Conservation (phyloP, 331 rosid genomes). For the Malus hybrid region DNA sequence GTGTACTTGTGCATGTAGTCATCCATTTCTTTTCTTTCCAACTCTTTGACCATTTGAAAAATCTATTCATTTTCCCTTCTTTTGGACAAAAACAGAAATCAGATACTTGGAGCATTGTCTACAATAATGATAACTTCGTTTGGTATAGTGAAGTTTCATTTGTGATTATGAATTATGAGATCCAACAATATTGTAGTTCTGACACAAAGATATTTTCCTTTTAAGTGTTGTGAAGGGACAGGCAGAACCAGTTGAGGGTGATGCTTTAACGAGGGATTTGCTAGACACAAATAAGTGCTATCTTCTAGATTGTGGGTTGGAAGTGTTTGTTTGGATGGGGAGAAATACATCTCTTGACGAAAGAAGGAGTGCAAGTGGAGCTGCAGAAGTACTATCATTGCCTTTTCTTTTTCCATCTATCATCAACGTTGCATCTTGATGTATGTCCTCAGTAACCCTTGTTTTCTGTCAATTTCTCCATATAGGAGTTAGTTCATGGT, state of each 20-base stretch:
- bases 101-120: neutral
- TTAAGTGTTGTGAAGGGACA: constrained; percentile 70
- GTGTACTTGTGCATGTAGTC: neutral
- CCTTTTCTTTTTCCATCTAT: neutral
- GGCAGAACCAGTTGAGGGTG: constrained; percentile 57
- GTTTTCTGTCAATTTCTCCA: constrained; percentile 17
- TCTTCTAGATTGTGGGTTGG: constrained; percentile 78
- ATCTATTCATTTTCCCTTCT: neutral
- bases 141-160: constrained; percentile 12
- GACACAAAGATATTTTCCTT: constrained; percentile 23
- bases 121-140: constrained; percentile 2
- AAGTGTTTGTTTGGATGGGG: constrained; percentile 92
- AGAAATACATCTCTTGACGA: constrained; percentile 86
- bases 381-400: constrained; percentile 66
- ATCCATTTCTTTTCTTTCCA: neutral
- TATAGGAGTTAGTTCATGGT: constrained; percentile 58
- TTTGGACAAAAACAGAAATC: neutral
- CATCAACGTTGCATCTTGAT: constrained; percentile 12
- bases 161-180: constrained; percentile 6
- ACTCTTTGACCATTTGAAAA: neutral
- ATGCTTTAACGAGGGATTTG: constrained; percentile 67
- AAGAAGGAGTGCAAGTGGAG: constrained; percentile 73
- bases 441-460: constrained; percentile 22
- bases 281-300: constrained; percentile 80
- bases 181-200: constrained; percentile 20